Evolutionary conservation across 768 basidiomycete species (phyloP).

Genomic region (Tephrocybe rancida): DNA sequence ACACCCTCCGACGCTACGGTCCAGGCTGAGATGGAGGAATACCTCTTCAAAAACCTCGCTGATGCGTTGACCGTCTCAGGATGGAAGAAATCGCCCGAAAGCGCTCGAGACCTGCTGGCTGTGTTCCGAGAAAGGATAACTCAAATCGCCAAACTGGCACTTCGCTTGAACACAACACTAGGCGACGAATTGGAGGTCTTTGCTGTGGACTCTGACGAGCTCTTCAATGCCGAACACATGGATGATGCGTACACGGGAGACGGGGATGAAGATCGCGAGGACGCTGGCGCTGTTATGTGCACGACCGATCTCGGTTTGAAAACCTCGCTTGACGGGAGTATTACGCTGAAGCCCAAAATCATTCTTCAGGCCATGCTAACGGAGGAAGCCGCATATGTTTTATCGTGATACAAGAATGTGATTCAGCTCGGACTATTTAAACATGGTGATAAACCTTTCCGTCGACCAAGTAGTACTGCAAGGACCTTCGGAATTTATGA

Average conservation of each 20-base stretch:
- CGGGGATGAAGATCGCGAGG: constrained; percentile 6
- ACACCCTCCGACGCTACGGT: constrained; percentile 19
- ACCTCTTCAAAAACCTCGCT: constrained; percentile 11
- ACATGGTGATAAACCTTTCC: no score
- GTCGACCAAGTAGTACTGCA: no score
- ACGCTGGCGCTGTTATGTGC: constrained; percentile 29
- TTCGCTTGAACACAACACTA: constrained; percentile 32
- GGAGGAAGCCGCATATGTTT: constrained; percentile 9
- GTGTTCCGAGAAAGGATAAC: constrained; percentile 12
- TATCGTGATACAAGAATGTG: no score
- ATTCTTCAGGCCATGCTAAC: constrained; percentile 23
- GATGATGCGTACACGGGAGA: constrained; percentile 29
- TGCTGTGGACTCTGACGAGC: constrained; percentile 25
- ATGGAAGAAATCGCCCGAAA: constrained; percentile 20
- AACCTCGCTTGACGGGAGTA: constrained; percentile 1
- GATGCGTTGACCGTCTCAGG: constrained; percentile 29
- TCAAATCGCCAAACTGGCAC: constrained; percentile 30
- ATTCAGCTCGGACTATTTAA: no score
- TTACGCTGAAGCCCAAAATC: constrained; percentile 31
- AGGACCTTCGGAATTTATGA: no score
- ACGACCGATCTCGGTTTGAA: constrained; percentile 34
- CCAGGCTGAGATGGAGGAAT: constrained; percentile 18
- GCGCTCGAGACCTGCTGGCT: constrained; percentile 4
- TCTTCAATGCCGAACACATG: constrained; percentile 30
- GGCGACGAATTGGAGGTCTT: constrained; percentile 27